Evolutionary conservation across 1,284 basidiomycete species (phyloP).

Genomic region (Rhodotorula sp.): DNA sequence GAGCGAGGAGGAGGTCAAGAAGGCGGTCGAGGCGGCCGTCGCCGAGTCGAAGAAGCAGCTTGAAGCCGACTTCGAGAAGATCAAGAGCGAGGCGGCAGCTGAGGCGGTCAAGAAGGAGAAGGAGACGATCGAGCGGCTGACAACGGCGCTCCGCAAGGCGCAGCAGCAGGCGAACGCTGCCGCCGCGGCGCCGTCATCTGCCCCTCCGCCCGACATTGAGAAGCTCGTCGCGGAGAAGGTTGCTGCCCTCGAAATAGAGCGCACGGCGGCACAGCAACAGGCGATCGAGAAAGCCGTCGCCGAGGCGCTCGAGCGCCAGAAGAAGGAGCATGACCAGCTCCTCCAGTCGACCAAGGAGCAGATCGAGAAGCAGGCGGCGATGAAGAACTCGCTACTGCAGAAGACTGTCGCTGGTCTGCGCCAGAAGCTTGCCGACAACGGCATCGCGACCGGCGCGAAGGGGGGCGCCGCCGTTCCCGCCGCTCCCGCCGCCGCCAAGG

Average conservation of each 20-base stretch:
- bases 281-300: conserved; percentile 33
- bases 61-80: conserved; percentile 28
- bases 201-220: conserved; percentile 25
- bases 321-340: conserved; percentile 24
- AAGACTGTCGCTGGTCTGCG: conserved; percentile 19
- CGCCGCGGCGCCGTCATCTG: conserved; percentile 5
- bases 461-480: background rate
- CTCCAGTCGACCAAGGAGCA: conserved; percentile 27
- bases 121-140: conserved; percentile 32
- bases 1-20: conserved; percentile 28
- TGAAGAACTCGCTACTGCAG: conserved; percentile 34
- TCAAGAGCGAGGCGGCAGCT: conserved; percentile 30
- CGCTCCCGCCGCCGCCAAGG: background rate
- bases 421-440: conserved; percentile 16
- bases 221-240: conserved; percentile 36
- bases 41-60: conserved; percentile 34
- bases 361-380: conserved; percentile 28
- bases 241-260: conserved; percentile 27
- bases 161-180: conserved; percentile 23
- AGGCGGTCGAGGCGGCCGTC: conserved; percentile 34
- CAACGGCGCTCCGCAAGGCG: conserved; percentile 34
- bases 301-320: conserved; percentile 29
- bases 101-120: conserved; percentile 36
- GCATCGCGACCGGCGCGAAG: background rate
- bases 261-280: conserved; percentile 17